phyloP scores from a whole-genome alignment of 148 eudicot species.

The Vaccinium corymbosum region DNA sequence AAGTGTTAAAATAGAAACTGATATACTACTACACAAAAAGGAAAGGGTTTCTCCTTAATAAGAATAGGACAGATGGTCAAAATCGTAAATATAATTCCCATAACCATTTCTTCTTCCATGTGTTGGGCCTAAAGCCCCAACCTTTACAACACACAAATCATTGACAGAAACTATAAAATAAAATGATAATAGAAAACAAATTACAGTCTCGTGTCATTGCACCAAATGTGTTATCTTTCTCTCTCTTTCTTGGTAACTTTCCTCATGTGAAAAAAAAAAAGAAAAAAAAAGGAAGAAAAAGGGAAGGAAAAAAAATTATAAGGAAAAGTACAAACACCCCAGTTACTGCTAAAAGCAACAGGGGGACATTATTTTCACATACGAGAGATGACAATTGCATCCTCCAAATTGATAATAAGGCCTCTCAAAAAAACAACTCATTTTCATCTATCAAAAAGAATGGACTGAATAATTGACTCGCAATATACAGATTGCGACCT shows the following conservation, averaged over 20 bases:
- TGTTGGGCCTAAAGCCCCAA: slow-evolving; percentile 13
- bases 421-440: slow-evolving; percentile 22
- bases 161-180: background rate
- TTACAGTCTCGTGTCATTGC: slow-evolving; percentile 7
- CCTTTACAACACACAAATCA: background rate
- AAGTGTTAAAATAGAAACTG: no score
- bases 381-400: slow-evolving; percentile 13
- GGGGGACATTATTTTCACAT: slow-evolving; percentile 20
- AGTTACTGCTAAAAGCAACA: slow-evolving; percentile 8
- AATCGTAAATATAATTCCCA: background rate
- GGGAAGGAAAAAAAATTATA: background rate
- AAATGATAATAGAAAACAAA: background rate
- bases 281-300: background rate
- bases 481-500: slow-evolving; percentile 25
- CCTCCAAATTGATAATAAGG: slow-evolving; percentile 12
- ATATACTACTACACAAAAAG: background rate
- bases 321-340: background rate
- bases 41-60: background rate
- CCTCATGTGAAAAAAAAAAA: background rate
- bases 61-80: background rate
- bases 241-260: background rate
- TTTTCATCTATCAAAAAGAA: slow-evolving; percentile 27
- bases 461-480: slow-evolving; percentile 21
- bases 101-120: slow-evolving; percentile 5
- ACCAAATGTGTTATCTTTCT: background rate